A percentile compares a stretch with the other conserved stretches of the same genome.
Conservation (phyloP, 1,139 yeast species). For the Trichomonascaceae sp. region DNA sequence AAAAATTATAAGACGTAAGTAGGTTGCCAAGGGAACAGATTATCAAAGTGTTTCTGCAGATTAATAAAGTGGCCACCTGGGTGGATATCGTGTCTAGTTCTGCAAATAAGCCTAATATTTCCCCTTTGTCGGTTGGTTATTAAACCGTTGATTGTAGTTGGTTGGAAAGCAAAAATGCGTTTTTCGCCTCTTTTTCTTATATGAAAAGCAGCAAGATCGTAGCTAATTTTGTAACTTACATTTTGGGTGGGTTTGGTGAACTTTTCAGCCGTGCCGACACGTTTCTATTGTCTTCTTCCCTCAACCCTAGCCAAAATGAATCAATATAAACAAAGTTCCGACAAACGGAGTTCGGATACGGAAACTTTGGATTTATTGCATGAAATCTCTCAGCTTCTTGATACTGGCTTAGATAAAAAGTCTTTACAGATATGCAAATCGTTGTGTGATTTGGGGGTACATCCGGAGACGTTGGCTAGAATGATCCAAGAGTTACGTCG, state of each 20-base stretch:
- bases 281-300: neutral
- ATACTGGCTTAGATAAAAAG: constrained; percentile 25
- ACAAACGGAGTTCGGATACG: neutral
- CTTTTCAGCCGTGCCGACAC: neutral
- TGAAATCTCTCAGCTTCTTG: constrained; percentile 28
- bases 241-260: neutral
- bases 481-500: constrained; percentile 10
- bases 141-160: neutral
- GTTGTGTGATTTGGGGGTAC: constrained; percentile 26
- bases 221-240: neutral
- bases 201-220: neutral
- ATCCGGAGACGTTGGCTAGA: constrained; percentile 27
- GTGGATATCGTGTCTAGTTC: neutral
- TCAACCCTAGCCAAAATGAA: neutral
- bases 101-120: neutral
- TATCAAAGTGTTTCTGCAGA: neutral
- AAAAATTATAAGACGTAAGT: neutral
- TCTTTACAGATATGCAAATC: constrained; percentile 24
- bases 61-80: neutral
- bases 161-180: neutral
- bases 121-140: neutral
- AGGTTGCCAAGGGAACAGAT: neutral
- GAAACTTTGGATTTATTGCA: constrained; percentile 12
- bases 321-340: neutral
- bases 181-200: neutral